A percentile compares a stretch with the other conserved stretches of the same genome.
Conservation (phyloP, 768 basidiomycete species). For the Clitopilus passeckerianus region DNA sequence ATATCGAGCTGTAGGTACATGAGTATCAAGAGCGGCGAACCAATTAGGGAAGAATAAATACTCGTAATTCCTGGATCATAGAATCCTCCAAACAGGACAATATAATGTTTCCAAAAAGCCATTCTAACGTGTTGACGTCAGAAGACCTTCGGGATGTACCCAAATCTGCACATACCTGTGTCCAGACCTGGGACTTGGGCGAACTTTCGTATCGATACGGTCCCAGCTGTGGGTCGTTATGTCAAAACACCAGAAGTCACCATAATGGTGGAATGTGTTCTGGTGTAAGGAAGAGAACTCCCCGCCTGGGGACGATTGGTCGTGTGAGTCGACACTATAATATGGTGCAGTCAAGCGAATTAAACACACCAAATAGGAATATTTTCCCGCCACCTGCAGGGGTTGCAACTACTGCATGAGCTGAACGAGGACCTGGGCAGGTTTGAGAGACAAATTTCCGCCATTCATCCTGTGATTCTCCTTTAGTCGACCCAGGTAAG, state of each 20-base stretch:
- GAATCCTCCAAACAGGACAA: slow-evolving; percentile 88
- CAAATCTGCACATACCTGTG: slow-evolving; percentile 46
- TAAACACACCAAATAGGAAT: slow-evolving; percentile 64
- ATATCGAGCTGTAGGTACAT: slow-evolving; percentile 56
- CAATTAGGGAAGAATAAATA: slow-evolving; percentile 22
- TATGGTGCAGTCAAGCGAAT: not conserved
- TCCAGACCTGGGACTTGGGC: slow-evolving; percentile 78
- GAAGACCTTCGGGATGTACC: too few species aligned
- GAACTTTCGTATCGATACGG: slow-evolving; percentile 78
- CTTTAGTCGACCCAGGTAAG: not conserved
- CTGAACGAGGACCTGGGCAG: slow-evolving; percentile 83
- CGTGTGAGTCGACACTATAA: not conserved
- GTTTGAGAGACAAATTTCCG: slow-evolving; percentile 78
- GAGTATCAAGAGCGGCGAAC: not conserved
- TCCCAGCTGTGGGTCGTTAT: slow-evolving; percentile 80
- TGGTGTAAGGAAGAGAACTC: slow-evolving; percentile 85
- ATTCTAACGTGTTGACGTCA: slow-evolving; percentile 40
- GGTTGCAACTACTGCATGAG: slow-evolving; percentile 75
- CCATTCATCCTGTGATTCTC: slow-evolving; percentile 70
- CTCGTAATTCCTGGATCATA: slow-evolving; percentile 84
- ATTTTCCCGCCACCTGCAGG: slow-evolving; percentile 82
- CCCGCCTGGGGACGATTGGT: slow-evolving; percentile 43
- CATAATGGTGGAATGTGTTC: slow-evolving; percentile 83
- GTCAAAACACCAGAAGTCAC: slow-evolving; percentile 88
- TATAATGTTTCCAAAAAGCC: slow-evolving; percentile 85